Evolutionary conservation across 129 eudicot species (phyloP), one percentile per base, ranked within the genome.

Genomic region (Deinandra increscens): DNA sequence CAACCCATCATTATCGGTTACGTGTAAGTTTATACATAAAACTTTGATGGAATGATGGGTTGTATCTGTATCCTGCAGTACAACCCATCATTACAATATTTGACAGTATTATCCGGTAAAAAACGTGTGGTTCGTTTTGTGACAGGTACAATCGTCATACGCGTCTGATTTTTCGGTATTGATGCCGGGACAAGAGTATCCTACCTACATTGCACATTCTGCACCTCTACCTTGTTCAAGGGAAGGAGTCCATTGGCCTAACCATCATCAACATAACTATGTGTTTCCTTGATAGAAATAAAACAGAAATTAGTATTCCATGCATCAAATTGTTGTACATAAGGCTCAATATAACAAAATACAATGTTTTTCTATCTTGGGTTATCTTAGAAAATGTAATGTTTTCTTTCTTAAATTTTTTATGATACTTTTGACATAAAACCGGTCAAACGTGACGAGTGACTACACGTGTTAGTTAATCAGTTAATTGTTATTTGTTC

Each of bases 101-200:
- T 15, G 13, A 31, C 48, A 14, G 51, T 48, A 61, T 44, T 39
- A 50, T 50, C 41, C 9, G 19, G 9, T 69, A 50, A 45, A 60
- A 34, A 50, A 6, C 1, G 1, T 3, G 18, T 55, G 37, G 13
- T 6, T 76, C 69, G 61, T 3, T 75, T 53, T 75, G 79, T 77
- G 73, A 58, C 79, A 87, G 89, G 84, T 63, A 60, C 80, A 84
- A 74, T 26, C 83, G 12, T 1, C 88, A 36, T 81, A 82, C 77
- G 82, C 84, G 2, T 78, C 88, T 0, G 93, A 85, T 74, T 83
- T 81, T 73, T 81, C 96, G 29, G 97, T 91, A 33, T 66, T 91
- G 80, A 91, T 88, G 97, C 97, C 97, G 20, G 97, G 97, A 7
- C 86, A 91, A 46, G 83, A 78, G n/a, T 84, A 79, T 66, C 97